Percentiles rank a stretch among this genome's conserved stretches.
Evolutionary conservation across 345 rosid genomes (phyloP).

Genomic region (Psidium friedrichsthalianum): DNA sequence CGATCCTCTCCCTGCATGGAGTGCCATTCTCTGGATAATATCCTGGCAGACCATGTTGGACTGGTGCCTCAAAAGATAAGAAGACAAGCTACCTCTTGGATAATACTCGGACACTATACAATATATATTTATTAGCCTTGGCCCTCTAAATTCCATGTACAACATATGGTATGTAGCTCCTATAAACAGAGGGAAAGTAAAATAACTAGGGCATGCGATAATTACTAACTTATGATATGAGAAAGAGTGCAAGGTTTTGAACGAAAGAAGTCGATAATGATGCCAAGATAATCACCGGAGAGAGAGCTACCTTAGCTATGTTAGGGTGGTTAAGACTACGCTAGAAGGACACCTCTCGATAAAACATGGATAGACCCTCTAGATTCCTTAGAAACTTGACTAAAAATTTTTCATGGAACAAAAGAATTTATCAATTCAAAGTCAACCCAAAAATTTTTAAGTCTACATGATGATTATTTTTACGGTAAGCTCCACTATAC

Average conservation of each 20-base stretch:
- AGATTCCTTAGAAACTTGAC: background rate
- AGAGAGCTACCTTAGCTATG: background rate
- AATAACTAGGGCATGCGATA: background rate
- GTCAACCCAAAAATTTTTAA: background rate
- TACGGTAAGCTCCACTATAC: too few relatives aligned
- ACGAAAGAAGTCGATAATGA: background rate
- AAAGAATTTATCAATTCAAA: background rate
- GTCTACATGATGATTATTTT: too few relatives aligned
- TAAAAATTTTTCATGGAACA: background rate
- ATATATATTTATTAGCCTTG: background rate
- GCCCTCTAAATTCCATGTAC: background rate
- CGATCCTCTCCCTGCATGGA: background rate
- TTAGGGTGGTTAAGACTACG: background rate
- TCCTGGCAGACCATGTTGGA: background rate
- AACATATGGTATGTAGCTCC: background rate
- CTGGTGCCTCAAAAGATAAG: background rate
- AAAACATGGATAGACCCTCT: background rate
- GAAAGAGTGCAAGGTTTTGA: background rate
- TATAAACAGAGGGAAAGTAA: background rate
- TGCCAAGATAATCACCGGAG: background rate
- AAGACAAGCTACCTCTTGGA: background rate
- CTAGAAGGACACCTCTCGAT: background rate
- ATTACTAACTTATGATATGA: background rate
- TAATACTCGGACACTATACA: background rate
- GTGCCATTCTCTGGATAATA: background rate